A percentile compares a stretch with the other conserved stretches of the same genome.
phyloP scores from a whole-genome alignment of 371 early-diverging fungal genomes.

The Rhizopus arrhizus region DNA sequence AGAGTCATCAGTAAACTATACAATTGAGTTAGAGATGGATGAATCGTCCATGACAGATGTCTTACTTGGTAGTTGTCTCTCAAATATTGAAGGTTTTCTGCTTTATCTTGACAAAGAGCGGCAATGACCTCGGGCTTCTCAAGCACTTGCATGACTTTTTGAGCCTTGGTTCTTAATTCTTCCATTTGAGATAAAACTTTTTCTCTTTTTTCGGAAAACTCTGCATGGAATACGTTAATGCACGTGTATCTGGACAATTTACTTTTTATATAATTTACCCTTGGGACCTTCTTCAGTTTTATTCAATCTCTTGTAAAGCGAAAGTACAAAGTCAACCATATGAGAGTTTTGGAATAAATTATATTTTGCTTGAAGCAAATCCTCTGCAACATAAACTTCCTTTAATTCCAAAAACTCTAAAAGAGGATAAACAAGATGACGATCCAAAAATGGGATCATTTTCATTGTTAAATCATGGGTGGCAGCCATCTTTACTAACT shows the following conservation, averaged over 20 bases:
- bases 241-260: too few relatives aligned
- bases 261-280: conserved; percentile 35
- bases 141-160: conserved; percentile 83
- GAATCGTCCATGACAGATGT: neutral
- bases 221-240: conserved; percentile 24
- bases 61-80: conserved; percentile 80
- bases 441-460: conserved; percentile 89
- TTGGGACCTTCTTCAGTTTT: conserved; percentile 67
- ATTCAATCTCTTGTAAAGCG: conserved; percentile 79
- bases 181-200: conserved; percentile 74
- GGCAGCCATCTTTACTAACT: conserved; percentile 53
- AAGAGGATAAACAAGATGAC: conserved; percentile 89
- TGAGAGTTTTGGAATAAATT: conserved; percentile 84
- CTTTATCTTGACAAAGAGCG: conserved; percentile 89
- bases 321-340: conserved; percentile 90
- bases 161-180: conserved; percentile 74
- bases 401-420: conserved; percentile 83
- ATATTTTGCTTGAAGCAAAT: conserved; percentile 84
- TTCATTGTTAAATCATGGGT: conserved; percentile 82
- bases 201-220: conserved; percentile 74
- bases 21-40: too few relatives aligned
- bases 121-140: conserved; percentile 89
- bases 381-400: conserved; percentile 76
- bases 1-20: conserved; percentile 82
- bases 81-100: conserved; percentile 82